phyloP scores from a whole-genome alignment of 768 basidiomycete genomes.

The Boletus vermiculosoides region DNA sequence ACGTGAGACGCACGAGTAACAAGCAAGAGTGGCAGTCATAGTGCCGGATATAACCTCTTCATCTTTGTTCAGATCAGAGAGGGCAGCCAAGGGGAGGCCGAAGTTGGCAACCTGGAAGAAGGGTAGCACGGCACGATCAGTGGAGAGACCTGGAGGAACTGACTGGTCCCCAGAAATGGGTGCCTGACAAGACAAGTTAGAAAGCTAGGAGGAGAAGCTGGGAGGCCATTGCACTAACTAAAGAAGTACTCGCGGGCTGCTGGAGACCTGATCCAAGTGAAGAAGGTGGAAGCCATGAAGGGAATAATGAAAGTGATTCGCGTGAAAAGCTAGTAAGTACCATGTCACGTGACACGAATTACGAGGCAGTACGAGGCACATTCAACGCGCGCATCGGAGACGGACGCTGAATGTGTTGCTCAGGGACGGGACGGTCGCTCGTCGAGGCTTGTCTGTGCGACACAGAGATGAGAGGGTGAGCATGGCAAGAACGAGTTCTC shows the following conservation, averaged over 20 bases:
- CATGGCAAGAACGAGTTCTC: background rate
- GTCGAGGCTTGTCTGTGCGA: background rate
- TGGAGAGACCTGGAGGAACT: conserved; percentile 34
- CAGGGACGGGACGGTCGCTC: background rate
- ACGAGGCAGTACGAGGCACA: no score
- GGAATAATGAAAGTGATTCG: background rate
- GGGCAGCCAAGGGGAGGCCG: conserved; percentile 93
- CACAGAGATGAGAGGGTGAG: background rate
- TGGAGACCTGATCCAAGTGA: conserved; percentile 88
- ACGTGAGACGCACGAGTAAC: conserved; percentile 79
- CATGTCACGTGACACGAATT: conserved; percentile 10
- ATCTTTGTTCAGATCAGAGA: conserved; percentile 89
- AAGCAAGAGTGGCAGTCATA: conserved; percentile 89
- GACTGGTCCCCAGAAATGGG: conserved; percentile 98
- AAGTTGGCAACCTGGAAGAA: conserved; percentile 87
- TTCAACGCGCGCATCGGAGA: no score
- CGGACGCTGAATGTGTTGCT: background rate
- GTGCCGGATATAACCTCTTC: conserved; percentile 96
- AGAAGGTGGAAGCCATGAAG: conserved; percentile 79
- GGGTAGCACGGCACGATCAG: conserved; percentile 7
- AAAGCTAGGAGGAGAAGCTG: conserved; percentile 4
- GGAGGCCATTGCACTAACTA: conserved; percentile 54
- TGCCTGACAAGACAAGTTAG: conserved; percentile 54
- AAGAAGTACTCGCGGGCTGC: conserved; percentile 94
- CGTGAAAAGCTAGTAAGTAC: background rate